A percentile compares a stretch with the other conserved stretches of the same genome.
Evolutionary conservation across 768 basidiomycete species (phyloP).

Genomic region (Phaeotremella skinneri): DNA sequence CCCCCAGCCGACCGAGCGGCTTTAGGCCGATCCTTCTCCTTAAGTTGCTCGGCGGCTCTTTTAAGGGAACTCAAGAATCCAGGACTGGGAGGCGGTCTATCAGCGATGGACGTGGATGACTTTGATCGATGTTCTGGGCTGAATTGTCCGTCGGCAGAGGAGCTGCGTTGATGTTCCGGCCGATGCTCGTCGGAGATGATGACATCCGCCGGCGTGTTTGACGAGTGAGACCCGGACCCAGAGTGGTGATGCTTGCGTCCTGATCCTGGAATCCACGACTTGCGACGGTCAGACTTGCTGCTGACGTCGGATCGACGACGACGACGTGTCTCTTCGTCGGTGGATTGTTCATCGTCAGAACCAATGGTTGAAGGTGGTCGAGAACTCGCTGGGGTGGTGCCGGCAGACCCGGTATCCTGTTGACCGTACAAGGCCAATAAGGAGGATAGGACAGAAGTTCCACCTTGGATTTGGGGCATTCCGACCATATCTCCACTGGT

Average conservation of each 20-base stretch:
- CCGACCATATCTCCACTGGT: slow-evolving; percentile 14
- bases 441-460: slow-evolving; percentile 60
- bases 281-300: slow-evolving; percentile 13
- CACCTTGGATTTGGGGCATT: slow-evolving; percentile 18
- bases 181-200: slow-evolving; percentile 15
- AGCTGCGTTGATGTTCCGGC: neutral
- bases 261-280: slow-evolving; percentile 12
- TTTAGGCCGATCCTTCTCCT: slow-evolving; percentile 45
- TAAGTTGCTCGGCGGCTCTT: slow-evolving; percentile 29
- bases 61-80: slow-evolving; percentile 25
- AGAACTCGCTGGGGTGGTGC: slow-evolving; percentile 45
- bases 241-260: slow-evolving; percentile 13
- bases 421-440: slow-evolving; percentile 64
- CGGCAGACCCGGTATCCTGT: slow-evolving; percentile 49
- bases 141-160: neutral
- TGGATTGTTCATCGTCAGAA: slow-evolving; percentile 31
- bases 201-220: slow-evolving; percentile 24
- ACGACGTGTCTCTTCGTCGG: slow-evolving; percentile 33
- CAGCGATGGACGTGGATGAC: neutral
- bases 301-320: slow-evolving; percentile 14
- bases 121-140: slow-evolving; percentile 1
- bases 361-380: slow-evolving; percentile 42
- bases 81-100: slow-evolving; percentile 16
- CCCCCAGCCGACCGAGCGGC: slow-evolving; percentile 60
- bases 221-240: slow-evolving; percentile 13